Conservation (phyloP, 306 rosid genomes). For the Medicago lupulina region DNA sequence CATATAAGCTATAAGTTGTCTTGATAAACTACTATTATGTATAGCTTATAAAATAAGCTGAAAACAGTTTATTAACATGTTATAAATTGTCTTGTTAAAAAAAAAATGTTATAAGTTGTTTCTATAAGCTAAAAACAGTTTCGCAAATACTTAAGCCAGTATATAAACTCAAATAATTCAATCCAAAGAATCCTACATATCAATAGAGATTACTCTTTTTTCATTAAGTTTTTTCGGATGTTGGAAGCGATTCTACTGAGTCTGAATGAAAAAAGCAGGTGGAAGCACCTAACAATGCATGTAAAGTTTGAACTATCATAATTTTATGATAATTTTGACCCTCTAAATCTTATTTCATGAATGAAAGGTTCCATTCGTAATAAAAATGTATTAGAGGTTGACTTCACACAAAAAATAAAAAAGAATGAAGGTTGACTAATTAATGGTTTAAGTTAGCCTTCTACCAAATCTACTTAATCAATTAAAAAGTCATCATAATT, state of each 20-base stretch:
- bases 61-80: too few relatives aligned
- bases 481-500: constrained; percentile 37
- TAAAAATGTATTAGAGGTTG: neutral
- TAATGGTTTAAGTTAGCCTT: constrained; percentile 41
- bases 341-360: neutral
- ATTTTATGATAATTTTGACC: neutral
- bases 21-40: too few relatives aligned
- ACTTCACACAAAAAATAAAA: neutral
- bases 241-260: too few relatives aligned
- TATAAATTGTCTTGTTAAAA: too few relatives aligned
- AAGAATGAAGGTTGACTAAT: constrained; percentile 28
- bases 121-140: too few relatives aligned
- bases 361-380: neutral
- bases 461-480: constrained; percentile 44
- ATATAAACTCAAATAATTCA: too few relatives aligned
- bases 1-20: too few relatives aligned
- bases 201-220: too few relatives aligned
- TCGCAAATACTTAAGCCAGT: neutral
- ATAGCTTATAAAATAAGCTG: too few relatives aligned
- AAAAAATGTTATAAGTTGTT: too few relatives aligned
- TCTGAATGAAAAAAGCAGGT: too few relatives aligned
- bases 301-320: constrained; percentile 25
- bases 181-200: neutral
- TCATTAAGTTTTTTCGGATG: too few relatives aligned
- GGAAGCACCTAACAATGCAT: neutral